phyloP scores from a whole-genome alignment of 2,329 filamentous ascomycete genomes.

The Fusarium lyarnte region DNA sequence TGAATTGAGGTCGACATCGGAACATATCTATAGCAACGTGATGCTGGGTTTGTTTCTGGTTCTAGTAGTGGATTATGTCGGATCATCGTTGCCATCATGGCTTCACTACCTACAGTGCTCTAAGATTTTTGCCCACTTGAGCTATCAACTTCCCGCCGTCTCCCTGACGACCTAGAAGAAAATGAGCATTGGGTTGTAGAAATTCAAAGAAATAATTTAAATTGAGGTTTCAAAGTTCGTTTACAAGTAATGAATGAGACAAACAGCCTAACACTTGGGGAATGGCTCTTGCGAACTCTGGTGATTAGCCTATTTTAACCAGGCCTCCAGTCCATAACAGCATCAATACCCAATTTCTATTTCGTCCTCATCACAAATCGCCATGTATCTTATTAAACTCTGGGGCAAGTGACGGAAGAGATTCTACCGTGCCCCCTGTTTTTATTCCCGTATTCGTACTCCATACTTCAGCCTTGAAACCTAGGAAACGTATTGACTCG shows the following conservation, averaged over 20 bases:
- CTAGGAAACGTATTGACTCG: conserved; percentile 16
- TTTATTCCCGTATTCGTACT: conserved; percentile 31
- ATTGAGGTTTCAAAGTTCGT: background rate
- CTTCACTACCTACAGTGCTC: conserved; percentile 15
- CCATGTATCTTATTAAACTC: background rate
- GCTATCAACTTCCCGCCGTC: conserved; percentile 41
- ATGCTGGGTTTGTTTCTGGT: conserved; percentile 11
- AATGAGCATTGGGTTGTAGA: background rate
- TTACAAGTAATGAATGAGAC: background rate
- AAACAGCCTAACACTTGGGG: background rate
- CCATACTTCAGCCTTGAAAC: background rate
- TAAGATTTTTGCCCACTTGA: conserved; percentile 17
- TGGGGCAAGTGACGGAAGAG: background rate
- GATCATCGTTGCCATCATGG: conserved; percentile 17
- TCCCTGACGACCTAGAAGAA: conserved; percentile 31
- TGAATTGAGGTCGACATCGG: background rate
- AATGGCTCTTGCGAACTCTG: background rate
- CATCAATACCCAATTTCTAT: background rate
- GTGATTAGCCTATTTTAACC: conserved; percentile 1
- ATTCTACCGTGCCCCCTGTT: background rate
- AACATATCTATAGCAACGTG: background rate
- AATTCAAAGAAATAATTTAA: background rate
- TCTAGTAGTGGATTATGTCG: conserved; percentile 35
- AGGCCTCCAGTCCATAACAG: background rate
- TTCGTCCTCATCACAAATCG: background rate